Base-by-base conservation (phyloP, 2,329 filamentous ascomycete species). In the Botrytis byssoidea region DNA sequence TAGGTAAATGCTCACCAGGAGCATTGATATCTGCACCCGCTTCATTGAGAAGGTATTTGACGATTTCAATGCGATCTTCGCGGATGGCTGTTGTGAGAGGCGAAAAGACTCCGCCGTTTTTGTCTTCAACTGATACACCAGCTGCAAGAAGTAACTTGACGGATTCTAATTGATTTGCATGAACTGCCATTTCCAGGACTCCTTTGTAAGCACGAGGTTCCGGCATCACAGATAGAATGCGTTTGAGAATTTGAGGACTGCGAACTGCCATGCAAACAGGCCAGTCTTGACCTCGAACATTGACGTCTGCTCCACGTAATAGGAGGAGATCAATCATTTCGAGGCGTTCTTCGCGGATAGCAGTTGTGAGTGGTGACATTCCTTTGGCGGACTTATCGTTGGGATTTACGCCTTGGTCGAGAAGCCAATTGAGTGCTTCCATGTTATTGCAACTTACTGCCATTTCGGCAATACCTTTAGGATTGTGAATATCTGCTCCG, bases 61-160 rank as follows among this genome's bases (percentile, higher is more conserved):
- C 88, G 73, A 92, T 91, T 0, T 87, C 86, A 63, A 86, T 87
- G 77, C 86, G 85, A 40, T 88, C 84, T 81, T 92, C 90, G 20
- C 90, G 88, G 73, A 92, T 88, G 14, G 89, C 89, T 0, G 89
- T 91, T 1, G 90, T 92, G 6, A 92, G 85, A 0, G 90, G 89
- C 0, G 89, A 91, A 83, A 93, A 93, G 67, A 92, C 91, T 71
- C 91, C 91, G 32, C 90, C 90, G 79, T 91, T 92, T 82, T 90
- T 90, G 82, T 92, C 91, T 80, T 92, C 90, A 72, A 92, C 89
- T 59, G 86, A 90, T 29, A 92, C 88, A 1, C 78, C 78, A 1
- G 78, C 78, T 0, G 75, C 78, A 4, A 80, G 65, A 42, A 80
- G 75, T 7, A 92, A 82, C 82, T 91, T 91, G 81, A 93, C 85